Evolutionary conservation across 2,329 filamentous ascomycete species (phyloP).

Genomic region (Aspergillus felis): DNA sequence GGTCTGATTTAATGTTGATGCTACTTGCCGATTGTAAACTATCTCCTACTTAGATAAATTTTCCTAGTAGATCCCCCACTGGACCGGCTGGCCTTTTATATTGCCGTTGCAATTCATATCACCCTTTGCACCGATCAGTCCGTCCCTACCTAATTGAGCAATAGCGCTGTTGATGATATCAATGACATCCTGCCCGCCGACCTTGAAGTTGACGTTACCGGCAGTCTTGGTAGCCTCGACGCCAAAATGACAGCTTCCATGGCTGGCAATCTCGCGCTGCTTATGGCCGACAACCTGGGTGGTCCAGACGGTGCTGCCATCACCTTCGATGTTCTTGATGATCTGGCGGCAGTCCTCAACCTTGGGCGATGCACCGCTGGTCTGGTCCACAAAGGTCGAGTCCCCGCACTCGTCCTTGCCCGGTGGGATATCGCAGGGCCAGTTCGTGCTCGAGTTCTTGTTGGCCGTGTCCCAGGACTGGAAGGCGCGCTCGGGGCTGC

Average conservation of each 20-base stretch:
- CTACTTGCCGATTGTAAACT: no score
- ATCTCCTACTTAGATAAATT: no score
- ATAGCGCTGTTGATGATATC: conserved; percentile 9
- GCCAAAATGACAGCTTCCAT: conserved; percentile 7
- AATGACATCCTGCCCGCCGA: conserved; percentile 11
- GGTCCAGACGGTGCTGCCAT: conserved; percentile 3
- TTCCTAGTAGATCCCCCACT: conserved; percentile 14
- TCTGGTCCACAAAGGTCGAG: conserved; percentile 13
- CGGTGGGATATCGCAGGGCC: conserved; percentile 9
- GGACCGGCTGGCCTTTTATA: conserved; percentile 8
- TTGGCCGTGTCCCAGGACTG: conserved; percentile 27
- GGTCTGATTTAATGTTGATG: no score
- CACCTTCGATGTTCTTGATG: conserved; percentile 15
- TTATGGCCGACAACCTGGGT: conserved; percentile 4
- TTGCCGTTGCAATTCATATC: conserved; percentile 16
- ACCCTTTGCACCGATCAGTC: conserved; percentile 13
- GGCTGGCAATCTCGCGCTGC: conserved; percentile 2
- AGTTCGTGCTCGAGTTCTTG: conserved; percentile 13
- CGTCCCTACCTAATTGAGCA: conserved; percentile 1
- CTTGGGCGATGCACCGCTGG: conserved; percentile 21
- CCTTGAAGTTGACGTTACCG: conserved; percentile 8
- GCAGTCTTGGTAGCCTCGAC: conserved; percentile 5
- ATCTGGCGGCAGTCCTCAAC: conserved; percentile 11
- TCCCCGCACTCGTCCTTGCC: conserved; percentile 3
- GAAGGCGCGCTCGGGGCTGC: conserved; percentile 31